Evolutionary conservation across 352 stramenopile species (phyloP), one percentile per base, ranked within the genome.

Genomic region (Peronosclerospora sorghi): DNA sequence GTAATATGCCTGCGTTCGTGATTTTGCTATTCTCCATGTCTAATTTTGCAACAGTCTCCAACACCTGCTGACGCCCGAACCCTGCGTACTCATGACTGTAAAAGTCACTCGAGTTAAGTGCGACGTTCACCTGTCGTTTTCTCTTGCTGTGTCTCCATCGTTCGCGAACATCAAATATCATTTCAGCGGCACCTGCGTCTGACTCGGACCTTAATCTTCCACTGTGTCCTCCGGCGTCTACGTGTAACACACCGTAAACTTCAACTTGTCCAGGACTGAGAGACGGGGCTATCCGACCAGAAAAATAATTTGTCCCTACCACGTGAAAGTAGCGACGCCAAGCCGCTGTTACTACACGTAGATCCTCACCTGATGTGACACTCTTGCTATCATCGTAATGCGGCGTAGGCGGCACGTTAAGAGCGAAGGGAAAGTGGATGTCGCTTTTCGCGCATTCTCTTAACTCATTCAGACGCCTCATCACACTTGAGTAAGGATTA

Each of bases 101-200:
- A 27, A 88, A 83, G 30, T 88, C 76, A 15, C 53, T 81, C 14
- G 46, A 64, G 37, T 86, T 84, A 32, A 88, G 62, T 18, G 68
- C 58, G 15, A 69, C 63, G n/a, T 60, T 67, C 21, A 68, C 46
- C 40, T 80, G 59, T 46, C 75, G 73, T 41, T 74, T 59, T 14
- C 76, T 62, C 36, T 83, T 80, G 17, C 51, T 69, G 32, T 64
- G 73, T 40, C 68, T 65, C 76, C 76, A 88, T 20, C 76, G 73
- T 35, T 86, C 73, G 5, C 68, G 49, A 7, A 67, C 54, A 41
- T 88, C 76, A 32, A 88, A 86, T n/a, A 59, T 52, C 36, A 88
- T 62, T 30, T 65, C 45, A 28, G 54, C 50, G 8, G 54, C 44
- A 29, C 75, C 51, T 15, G 48, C 41, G 24, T 65, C 56, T 12